Base-by-base conservation (phyloP, 305 asterid species). In the Solanum hybrid region DNA sequence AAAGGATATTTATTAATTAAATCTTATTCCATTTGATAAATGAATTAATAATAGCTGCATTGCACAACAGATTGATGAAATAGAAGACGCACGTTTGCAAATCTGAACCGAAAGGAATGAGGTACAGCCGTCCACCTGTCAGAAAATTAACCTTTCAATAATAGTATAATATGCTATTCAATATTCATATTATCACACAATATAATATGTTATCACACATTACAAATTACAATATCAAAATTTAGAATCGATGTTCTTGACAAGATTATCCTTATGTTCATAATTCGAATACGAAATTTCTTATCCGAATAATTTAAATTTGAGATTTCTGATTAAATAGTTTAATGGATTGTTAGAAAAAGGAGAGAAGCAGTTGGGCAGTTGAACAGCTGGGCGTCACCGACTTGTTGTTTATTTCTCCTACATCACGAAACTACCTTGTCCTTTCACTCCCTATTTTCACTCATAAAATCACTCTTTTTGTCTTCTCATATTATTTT, bases 341-440 rank as follows among this genome's bases (percentile, higher is more conserved):
- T 26, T 86, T 88, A 36, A 51, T 51, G 3, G 7, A 29, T 29
- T 10, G 15, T 1, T 42, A 36, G 72, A 88, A 85, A 3, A 19
- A 6, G 19, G 24, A 45, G 31, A 32, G 91, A 36, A 86, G 92
- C 91, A 91, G 92, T 91, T 91, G 90, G 45, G 91, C 90, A 89
- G 92, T 91, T 91, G 89, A 84, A 87, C 82, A 87, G 89, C 89
- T 88, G 86, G 87, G 8, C 37, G 17, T 78, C 87, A 88, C 89
- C 89, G 89, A 56, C 89, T 56, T 78, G 66, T 87, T 38, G 29
- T 31, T 45, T 87, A 56, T 78, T 38, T 45, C 84, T n/a, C 42
- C 79, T 87, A 76, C 89, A 69, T 15, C 10, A 78, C 40, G 87
- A 88, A 88, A 88, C 86, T 69, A 24, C 89, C 89, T 32, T 31